These are phyloP conservation scores for Monascus purpureus DNA, from an alignment of 495 filamentous ascomycete genomes.

Conservation along the genomic window DNA sequence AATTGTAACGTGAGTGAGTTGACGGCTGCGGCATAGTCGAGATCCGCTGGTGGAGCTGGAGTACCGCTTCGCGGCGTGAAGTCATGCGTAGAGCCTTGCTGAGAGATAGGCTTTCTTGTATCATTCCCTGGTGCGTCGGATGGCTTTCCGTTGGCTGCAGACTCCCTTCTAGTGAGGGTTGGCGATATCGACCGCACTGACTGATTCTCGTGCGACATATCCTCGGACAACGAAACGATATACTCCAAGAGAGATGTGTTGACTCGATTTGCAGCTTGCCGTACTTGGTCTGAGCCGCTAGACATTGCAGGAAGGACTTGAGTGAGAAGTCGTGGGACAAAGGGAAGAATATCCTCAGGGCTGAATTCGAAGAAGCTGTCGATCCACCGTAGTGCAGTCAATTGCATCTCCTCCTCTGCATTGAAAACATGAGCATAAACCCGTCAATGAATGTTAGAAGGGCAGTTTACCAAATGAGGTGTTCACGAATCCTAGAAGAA, in stretches of 20 bases:
- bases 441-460: not conserved
- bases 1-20: slow-evolving; percentile 89
- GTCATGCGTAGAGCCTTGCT: slow-evolving; percentile 26
- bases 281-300: slow-evolving; percentile 75
- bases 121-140: slow-evolving; percentile 19
- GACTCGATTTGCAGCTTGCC: slow-evolving; percentile 74
- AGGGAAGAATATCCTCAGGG: slow-evolving; percentile 91
- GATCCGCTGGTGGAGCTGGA: slow-evolving; percentile 41
- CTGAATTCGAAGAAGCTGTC: slow-evolving; percentile 95
- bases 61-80: slow-evolving; percentile 34
- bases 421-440: slow-evolving; percentile 1
- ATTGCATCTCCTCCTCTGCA: slow-evolving; percentile 71
- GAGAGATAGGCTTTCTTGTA: slow-evolving; percentile 17
- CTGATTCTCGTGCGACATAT: slow-evolving; percentile 33
- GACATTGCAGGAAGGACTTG: slow-evolving; percentile 92
- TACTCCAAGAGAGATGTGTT: slow-evolving; percentile 85
- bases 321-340: slow-evolving; percentile 80
- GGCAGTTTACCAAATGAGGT: slow-evolving; percentile 52
- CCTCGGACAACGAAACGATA: slow-evolving; percentile 80
- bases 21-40: slow-evolving; percentile 97
- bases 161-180: slow-evolving; percentile 39
- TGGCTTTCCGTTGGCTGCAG: slow-evolving; percentile 30
- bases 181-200: slow-evolving; percentile 23
- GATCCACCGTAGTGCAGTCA: slow-evolving; percentile 89
- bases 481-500: slow-evolving; percentile 80